A percentile compares a stretch with the other conserved stretches of the same genome.
phyloP scores from a whole-genome alignment of 78 protist species.

The Chrysochromulina tobinii region DNA sequence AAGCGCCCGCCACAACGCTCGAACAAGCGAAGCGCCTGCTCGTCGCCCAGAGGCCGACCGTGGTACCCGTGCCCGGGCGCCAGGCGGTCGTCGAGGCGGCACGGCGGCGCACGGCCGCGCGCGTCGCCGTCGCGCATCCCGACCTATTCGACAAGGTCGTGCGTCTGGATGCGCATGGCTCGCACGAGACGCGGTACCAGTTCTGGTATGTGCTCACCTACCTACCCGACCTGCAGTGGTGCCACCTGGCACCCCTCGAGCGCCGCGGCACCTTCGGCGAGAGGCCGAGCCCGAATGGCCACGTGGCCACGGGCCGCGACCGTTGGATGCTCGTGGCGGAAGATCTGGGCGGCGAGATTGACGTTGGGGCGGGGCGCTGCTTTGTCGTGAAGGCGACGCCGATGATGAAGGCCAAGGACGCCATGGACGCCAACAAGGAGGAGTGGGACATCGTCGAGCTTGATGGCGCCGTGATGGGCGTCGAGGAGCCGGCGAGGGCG shows the following conservation, averaged over 20 bases:
- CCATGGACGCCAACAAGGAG: too few species aligned
- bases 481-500: too few species aligned
- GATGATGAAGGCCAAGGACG: too few species aligned
- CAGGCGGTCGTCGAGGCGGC: neutral
- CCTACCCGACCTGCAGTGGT: conserved; percentile 41
- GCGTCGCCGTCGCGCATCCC: neutral
- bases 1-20: neutral
- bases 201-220: neutral
- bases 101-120: neutral
- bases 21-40: neutral
- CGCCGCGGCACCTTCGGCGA: neutral
- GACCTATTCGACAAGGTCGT: neutral
- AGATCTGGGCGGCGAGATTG: conserved; percentile 22
- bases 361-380: conserved; percentile 7
- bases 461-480: too few species aligned
- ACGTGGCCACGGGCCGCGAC: neutral
- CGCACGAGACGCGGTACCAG: neutral
- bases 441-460: too few species aligned
- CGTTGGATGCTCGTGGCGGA: conserved; percentile 38
- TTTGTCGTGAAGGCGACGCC: too few species aligned
- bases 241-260: conserved; percentile 38
- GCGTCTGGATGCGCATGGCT: neutral
- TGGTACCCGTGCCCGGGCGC: neutral
- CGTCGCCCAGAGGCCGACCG: neutral
- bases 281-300: neutral